Base-by-base conservation (phyloP, 225 moss, liverwort and hornwort species). In the Neckera pumila region DNA sequence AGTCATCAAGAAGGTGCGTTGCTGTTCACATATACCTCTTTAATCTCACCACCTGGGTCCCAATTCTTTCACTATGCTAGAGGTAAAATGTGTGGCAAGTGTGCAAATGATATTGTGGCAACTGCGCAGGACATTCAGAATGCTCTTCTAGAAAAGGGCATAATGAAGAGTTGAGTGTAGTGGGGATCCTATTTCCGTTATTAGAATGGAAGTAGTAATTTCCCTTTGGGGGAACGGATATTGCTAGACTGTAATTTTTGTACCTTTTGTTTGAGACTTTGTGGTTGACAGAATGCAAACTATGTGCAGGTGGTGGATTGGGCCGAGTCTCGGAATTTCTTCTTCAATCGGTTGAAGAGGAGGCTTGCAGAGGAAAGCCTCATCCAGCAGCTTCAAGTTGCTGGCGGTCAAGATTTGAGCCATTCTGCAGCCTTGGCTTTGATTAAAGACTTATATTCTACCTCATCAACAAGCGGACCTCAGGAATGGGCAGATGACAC, bases 331-430 rank as follows among this genome's bases (percentile, higher is more conserved):
- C 89, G 99, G 22, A 90, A 86, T 76, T 99, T 99, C 89, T 99
- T 99, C 93, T 93, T 96, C 88, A 87, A 96, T 69, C 90, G 99
- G 60, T 87, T 99, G 92, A 97, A 95, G 93, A 93, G 99, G 66
- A 95, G 99, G 84, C 90, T 99, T 62, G 96, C 94, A 23, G 99
- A 99, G 88, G 97, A 99, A 70, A 87, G 90, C 62, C 91, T 97
- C 84, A 89, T 97, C 74, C 83, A 85, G 84, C 91, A 95, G 88
- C 92, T 95, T 26, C 95, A 90, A 86, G 95, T 86, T 33, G 96
- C 99, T 54, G 95, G 95, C 67, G 99, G 99, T 34, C 88, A 91
- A 64, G 91, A 87, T 20, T 86, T 96, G 25, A 94, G 93, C 34
- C 95, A 97, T 75, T 70, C 88, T 42, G 96, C 93, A 78, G 99